Evolutionary conservation across 1,139 yeast genomes (phyloP), one percentile per base, ranked within the genome.

Genomic region (Hanseniaspora sp.): DNA sequence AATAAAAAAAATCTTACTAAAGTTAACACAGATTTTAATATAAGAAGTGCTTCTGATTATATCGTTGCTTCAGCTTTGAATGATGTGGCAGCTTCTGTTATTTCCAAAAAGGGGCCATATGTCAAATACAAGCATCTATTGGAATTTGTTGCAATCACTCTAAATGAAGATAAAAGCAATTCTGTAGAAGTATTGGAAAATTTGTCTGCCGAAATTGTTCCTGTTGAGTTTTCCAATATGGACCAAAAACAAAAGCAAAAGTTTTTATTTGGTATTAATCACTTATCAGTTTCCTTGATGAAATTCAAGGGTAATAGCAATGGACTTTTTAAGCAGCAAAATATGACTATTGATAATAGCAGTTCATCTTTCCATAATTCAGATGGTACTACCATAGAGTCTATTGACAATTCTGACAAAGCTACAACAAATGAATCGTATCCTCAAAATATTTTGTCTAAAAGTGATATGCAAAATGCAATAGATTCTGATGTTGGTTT

Each of bases 211-310:
- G 46, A 43, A 11, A 43, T 43, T 12, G 46, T 30, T 5, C 46
- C 46, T 15, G 31, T 2, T 7, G 46, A 31, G 9, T 43, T 30
- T 30, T n/a, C 28, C 11, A 15, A 30, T 7, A 43, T 43, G 46
- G 15, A 31, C 11, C 12, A 30, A 15, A 9, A 28, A 30, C 46
- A 43, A 43, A 43, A 43, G 15, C 46, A 43, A 30, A 43, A 43
- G 9, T 43, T 43, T 43, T 43, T 43, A 31, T 43, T 43, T 30
- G 46, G 46, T n/a, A n/a, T 43, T 8, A 43, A 43, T 7, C 46
- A 43, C n/a, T n/a, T 43, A 6, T 43, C 37, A 5, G 28, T 15
- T 13, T 7, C 46, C 3, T 43, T 43, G 13, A 43, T 30, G 37
- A 17, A 43, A 7, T 28, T 30, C 5, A 29, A 29, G 7, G 45